Percentiles rank a stretch among this genome's conserved stretches.
Conservation (phyloP, 768 basidiomycete species). For the Lactifluus volemus region DNA sequence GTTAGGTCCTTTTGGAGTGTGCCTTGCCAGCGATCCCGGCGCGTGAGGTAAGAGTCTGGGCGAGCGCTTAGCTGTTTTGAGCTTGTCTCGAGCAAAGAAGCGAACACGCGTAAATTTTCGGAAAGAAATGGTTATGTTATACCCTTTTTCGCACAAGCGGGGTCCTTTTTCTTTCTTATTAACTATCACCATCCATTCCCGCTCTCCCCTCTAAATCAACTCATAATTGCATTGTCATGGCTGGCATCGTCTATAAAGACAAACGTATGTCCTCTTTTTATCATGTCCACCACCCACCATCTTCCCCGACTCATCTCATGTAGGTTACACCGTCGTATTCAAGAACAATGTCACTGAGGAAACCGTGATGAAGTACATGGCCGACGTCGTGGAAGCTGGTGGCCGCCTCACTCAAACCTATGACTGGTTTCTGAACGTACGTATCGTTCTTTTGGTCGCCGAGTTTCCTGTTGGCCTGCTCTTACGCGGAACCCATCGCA, state of each 20-base stretch:
- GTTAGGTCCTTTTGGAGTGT: too few relatives aligned
- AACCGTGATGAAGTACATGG: conserved; percentile 9
- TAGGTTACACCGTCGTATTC: conserved; percentile 13
- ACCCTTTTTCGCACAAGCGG: neutral
- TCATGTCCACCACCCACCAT: neutral
- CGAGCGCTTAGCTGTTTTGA: neutral
- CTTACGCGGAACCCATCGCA: neutral
- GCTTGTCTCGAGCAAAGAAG: too few relatives aligned
- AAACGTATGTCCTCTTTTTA: neutral
- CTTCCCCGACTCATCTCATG: neutral
- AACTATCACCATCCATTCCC: neutral
- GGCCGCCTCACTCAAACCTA: conserved; percentile 14
- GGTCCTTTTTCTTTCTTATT: neutral
- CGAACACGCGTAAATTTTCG: too few relatives aligned
- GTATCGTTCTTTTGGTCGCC: neutral
- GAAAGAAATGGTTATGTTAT: neutral
- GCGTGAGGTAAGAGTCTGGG: too few relatives aligned
- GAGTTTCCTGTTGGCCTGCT: too few relatives aligned
- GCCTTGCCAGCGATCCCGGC: too few relatives aligned
- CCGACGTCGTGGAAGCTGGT: conserved; percentile 4
- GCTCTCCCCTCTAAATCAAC: neutral
- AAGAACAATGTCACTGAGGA: conserved; percentile 7
- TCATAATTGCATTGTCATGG: conserved; percentile 4
- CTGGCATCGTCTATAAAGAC: conserved; percentile 5
- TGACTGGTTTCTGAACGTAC: conserved; percentile 12